Base-by-base conservation (phyloP, 129 eudicot genomes). In the Flaveria trinervia region DNA sequence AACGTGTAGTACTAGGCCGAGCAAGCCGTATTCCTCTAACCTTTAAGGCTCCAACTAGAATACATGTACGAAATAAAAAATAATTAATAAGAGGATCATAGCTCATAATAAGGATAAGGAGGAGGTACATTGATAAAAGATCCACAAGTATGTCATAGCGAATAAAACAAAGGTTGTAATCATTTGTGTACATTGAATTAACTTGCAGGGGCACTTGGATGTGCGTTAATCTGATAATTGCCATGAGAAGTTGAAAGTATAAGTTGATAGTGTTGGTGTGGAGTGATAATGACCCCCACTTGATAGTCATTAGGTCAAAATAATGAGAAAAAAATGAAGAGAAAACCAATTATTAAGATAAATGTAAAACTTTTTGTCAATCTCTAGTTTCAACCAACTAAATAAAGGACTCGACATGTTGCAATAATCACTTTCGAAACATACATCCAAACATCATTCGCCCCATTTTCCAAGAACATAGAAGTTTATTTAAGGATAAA, bases 1-100 rank as follows among this genome's bases (percentile, higher is more conserved):
- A 82, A 73, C 85, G 71, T 77, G 85, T 70, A 65, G 84, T 77
- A 49, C 71, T 80, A 18, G 88, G 83, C 60, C 74, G 81, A 75
- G 81, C 70, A 45, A 84, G 80, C 46, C 51, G 88, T 71, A 85
- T 4, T 20, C 93, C 86, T 75, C 82, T 48, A 80, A 85, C 74
- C 72, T 86, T 89, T 41, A 85, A 76, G 70, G 90, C 78, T 74
- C 90, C 96, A 82, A 84, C 98, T 94, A 80, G 83, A 81, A 79
- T 3, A 67, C 49, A 74, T 33, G 80, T 77, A 23, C 43, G 61
- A 30, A 45, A 62, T 44, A 71, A 5, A 9, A 41, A 12, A 60
- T n/a, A n/a, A 66, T 18, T 28, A 65, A 51, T 59, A 49, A 46
- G 23, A 62, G 23, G 8, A 14, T 9, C 9, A 5, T 11, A 17